Percentiles rank a stretch among this genome's conserved stretches.
Evolutionary conservation across 306 rosid genomes (phyloP).

Genomic region (Acacia crassicarpa): DNA sequence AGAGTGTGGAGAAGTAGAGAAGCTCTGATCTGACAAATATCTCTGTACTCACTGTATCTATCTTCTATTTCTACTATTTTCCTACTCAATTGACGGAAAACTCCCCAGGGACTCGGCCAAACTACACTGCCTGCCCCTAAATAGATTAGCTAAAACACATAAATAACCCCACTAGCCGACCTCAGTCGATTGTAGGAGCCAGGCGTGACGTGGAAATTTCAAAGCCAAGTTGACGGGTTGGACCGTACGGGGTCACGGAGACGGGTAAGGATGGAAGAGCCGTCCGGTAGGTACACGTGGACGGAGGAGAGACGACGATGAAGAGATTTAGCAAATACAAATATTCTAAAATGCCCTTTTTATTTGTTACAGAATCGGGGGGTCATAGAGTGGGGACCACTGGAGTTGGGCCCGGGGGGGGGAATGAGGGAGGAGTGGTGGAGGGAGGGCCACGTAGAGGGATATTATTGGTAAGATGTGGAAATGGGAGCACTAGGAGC

Average conservation of each 20-base stretch:
- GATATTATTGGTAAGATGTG: neutral
- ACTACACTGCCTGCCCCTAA: neutral
- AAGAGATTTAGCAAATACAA: no score
- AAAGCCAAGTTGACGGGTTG: neutral
- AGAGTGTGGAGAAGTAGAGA: neutral
- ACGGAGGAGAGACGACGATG: neutral
- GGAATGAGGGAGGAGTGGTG: neutral
- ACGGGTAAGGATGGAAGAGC: neutral
- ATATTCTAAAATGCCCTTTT: no score
- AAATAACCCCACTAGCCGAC: neutral
- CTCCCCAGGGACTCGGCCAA: neutral
- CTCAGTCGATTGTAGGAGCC: neutral
- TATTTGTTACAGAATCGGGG: neutral
- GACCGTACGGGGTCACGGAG: neutral
- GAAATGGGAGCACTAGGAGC: neutral
- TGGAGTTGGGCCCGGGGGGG: neutral
- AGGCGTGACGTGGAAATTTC: neutral
- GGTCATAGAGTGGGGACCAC: neutral
- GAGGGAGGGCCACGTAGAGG: neutral
- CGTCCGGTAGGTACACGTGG: neutral
- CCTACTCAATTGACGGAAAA: conserved; percentile 16
- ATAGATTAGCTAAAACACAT: neutral
- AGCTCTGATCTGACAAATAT: conserved; percentile 65
- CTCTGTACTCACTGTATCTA: conserved; percentile 36
- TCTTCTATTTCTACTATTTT: conserved; percentile 28